Evolutionary conservation across 495 filamentous ascomycete genomes (phyloP).

Genomic region (Pyrenopolyporus hunteri): DNA sequence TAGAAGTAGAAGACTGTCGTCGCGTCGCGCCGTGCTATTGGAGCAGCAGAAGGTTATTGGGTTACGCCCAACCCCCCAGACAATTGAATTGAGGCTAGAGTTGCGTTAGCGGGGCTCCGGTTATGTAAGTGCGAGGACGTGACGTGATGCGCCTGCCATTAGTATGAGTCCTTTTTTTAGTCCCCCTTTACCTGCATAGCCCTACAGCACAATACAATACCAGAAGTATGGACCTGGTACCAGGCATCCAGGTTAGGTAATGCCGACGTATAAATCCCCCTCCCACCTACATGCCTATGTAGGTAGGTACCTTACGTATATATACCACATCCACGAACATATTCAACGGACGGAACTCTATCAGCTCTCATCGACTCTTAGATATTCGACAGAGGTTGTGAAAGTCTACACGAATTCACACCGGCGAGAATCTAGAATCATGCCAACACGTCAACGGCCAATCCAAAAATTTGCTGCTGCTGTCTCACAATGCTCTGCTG

Average conservation of each 20-base stretch:
- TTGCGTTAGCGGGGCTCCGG: background rate
- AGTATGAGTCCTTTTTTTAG: too few species aligned
- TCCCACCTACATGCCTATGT: background rate
- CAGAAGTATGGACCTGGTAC: too few species aligned
- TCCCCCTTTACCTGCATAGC: too few species aligned
- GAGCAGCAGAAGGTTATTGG: too few species aligned
- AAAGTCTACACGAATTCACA: background rate
- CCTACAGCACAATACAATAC: too few species aligned
- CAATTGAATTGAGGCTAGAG: too few species aligned
- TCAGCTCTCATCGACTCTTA: too few species aligned
- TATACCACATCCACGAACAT: background rate
- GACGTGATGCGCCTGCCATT: too few species aligned
- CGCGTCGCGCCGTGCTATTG: slow-evolving; percentile 2
- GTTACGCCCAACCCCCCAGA: background rate
- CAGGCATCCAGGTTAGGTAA: too few species aligned
- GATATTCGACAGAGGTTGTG: too few species aligned
- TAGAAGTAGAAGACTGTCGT: background rate
- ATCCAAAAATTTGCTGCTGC: slow-evolving; percentile 89
- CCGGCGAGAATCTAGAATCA: slow-evolving; percentile 11
- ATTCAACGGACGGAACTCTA: too few species aligned
- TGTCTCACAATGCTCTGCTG: slow-evolving; percentile 78
- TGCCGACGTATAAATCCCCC: background rate
- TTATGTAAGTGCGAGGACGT: too few species aligned
- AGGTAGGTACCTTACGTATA: background rate
- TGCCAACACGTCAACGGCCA: slow-evolving; percentile 62